Percentiles rank a stretch among this genome's conserved stretches.
These are phyloP conservation scores for Lactarius deliciosus DNA, from an alignment of 768 basidiomycete species.

Conservation along the genomic window DNA sequence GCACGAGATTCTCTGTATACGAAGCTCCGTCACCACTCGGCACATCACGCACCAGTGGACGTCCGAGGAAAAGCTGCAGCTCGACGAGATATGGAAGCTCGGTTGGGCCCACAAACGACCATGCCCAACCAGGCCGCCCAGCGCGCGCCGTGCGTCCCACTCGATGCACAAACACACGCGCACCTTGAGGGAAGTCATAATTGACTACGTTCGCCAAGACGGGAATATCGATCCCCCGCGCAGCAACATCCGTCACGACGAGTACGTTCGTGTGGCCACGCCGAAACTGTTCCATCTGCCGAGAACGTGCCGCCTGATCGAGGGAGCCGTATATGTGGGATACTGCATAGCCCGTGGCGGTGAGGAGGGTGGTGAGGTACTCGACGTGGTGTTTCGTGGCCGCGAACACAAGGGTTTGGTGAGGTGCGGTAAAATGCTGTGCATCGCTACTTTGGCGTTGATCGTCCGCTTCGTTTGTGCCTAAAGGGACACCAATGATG, in stretches of 20 bases:
- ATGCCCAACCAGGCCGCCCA: slow-evolving; percentile 93
- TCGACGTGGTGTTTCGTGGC: slow-evolving; percentile 99
- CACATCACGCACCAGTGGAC: slow-evolving; percentile 63
- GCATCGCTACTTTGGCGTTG: slow-evolving; percentile 36
- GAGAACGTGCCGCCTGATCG: slow-evolving; percentile 85
- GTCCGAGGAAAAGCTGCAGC: slow-evolving; percentile 86
- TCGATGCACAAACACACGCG: slow-evolving; percentile 92
- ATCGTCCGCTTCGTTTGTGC: slow-evolving; percentile 36
- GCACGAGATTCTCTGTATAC: slow-evolving; percentile 70
- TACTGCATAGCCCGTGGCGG: slow-evolving; percentile 79
- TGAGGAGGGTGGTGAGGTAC: slow-evolving; percentile 78
- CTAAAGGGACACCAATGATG: slow-evolving; percentile 78
- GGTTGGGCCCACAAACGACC: slow-evolving; percentile 83
- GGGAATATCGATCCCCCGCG: slow-evolving; percentile 97
- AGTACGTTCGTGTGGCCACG: slow-evolving; percentile 75
- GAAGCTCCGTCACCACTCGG: slow-evolving; percentile 48
- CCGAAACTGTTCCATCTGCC: slow-evolving; percentile 90
- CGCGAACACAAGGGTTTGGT: slow-evolving; percentile 92
- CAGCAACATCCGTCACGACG: slow-evolving; percentile 97
- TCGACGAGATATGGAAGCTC: slow-evolving; percentile 93
- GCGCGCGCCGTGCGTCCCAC: slow-evolving; percentile 97
- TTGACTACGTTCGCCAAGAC: slow-evolving; percentile 96
- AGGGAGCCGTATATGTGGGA: slow-evolving; percentile 96
- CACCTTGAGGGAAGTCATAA: slow-evolving; percentile 95
- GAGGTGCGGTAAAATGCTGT: slow-evolving; percentile 58